Conservation (phyloP, 2,329 filamentous ascomycete genomes). For the Allantophomopsis lycopodina region DNA sequence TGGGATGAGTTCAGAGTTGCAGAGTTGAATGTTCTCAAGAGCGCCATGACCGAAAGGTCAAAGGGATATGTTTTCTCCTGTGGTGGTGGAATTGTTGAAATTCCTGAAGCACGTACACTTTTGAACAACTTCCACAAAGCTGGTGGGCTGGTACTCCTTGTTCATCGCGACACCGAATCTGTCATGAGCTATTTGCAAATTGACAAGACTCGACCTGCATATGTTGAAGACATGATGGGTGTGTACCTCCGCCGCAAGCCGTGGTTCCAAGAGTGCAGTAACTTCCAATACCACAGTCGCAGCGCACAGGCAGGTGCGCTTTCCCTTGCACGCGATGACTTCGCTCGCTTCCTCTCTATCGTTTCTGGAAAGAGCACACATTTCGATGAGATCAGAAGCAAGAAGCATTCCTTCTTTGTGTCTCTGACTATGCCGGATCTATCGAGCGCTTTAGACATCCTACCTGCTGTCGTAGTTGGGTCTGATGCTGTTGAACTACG, state of each 20-base stretch:
- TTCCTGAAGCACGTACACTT: constrained; percentile 61
- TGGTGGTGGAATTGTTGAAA: constrained; percentile 87
- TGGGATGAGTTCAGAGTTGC: constrained; percentile 82
- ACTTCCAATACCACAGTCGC: constrained; percentile 83
- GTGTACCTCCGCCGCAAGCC: constrained; percentile 83
- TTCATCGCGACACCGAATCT: constrained; percentile 77
- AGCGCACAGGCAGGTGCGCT: constrained; percentile 23
- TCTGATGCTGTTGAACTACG: constrained; percentile 88
- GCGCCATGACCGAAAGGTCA: constrained; percentile 61
- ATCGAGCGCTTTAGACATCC: constrained; percentile 41
- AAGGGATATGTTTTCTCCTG: constrained; percentile 79
- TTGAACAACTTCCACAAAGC: constrained; percentile 59
- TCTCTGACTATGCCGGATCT: constrained; percentile 76
- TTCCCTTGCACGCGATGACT: constrained; percentile 37
- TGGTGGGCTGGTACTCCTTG: constrained; percentile 74
- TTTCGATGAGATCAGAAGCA: constrained; percentile 40
- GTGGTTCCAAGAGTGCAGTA: constrained; percentile 89
- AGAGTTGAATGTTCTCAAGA: constrained; percentile 62
- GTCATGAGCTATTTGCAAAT: constrained; percentile 79
- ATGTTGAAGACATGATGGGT: constrained; percentile 80
- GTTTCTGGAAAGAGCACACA: constrained; percentile 51
- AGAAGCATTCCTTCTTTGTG: constrained; percentile 80
- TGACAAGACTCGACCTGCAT: constrained; percentile 85
- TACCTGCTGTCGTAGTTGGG: constrained; percentile 66
- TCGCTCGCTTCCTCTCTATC: constrained; percentile 56